These are phyloP conservation scores for Neovahlkampfia damariscottae DNA, from an alignment of 78 protist species.

Conservation along the genomic window DNA sequence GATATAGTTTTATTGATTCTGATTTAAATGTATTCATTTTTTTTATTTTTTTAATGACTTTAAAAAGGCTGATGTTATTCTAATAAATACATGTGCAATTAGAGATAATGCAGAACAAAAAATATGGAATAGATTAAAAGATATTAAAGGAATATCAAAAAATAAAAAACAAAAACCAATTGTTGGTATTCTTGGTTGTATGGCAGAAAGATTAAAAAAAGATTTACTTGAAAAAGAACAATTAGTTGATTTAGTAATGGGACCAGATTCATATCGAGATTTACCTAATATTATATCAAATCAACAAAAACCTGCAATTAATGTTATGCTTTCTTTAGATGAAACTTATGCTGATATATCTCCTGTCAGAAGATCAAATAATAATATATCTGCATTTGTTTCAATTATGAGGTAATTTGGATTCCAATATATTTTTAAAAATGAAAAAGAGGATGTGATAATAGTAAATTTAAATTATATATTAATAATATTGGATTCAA, in stretches of 20 bases:
- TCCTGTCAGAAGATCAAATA: conserved; percentile 59
- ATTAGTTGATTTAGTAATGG: conserved; percentile 62
- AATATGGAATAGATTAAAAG: conserved; percentile 58
- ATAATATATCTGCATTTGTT: conserved; percentile 41
- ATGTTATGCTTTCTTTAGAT: conserved; percentile 66
- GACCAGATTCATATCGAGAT: conserved; percentile 77
- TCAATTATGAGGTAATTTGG: not conserved
- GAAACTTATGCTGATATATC: conserved; percentile 90
- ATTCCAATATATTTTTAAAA: too few species aligned
- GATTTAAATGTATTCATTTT: not conserved
- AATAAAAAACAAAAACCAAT: not conserved
- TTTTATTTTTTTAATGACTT: not conserved
- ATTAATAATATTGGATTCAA: too few species aligned
- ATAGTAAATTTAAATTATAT: too few species aligned
- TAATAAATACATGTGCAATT: conserved; percentile 79
- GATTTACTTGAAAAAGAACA: conserved; percentile 42
- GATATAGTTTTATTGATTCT: conserved; percentile 30
- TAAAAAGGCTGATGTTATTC: conserved; percentile 51
- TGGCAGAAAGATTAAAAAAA: conserved; percentile 75
- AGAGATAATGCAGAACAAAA: conserved; percentile 77
- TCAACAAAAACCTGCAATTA: conserved; percentile 29
- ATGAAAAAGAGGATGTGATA: conserved; percentile 83
- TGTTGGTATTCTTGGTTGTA: conserved; percentile 60
- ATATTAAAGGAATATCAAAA: conserved; percentile 2
- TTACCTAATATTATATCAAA: conserved; percentile 55